Percentiles rank a stretch among this genome's conserved stretches.
Conservation (phyloP, 179 eudicot genomes). For the Silene noctiflora region DNA sequence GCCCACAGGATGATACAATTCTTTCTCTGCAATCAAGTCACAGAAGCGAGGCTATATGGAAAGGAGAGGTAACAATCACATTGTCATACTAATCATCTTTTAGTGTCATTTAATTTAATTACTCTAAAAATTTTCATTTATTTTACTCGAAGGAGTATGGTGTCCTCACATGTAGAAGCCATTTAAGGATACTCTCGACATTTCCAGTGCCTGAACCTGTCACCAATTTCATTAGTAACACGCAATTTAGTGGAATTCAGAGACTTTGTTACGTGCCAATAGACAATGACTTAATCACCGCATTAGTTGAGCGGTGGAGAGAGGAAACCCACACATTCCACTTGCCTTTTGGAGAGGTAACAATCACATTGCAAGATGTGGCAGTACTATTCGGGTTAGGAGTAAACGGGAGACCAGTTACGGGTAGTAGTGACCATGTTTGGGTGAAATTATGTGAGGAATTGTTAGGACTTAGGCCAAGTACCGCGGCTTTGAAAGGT, state of each 20-base stretch:
- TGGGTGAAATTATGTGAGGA: not conserved
- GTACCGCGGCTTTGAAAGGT: too few relatives aligned
- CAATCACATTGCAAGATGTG: constrained; percentile 3
- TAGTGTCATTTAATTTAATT: not conserved
- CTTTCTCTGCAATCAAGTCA: not conserved
- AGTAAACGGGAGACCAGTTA: not conserved
- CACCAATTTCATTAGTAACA: not conserved
- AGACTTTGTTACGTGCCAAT: not conserved
- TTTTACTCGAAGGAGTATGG: not conserved
- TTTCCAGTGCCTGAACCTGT: not conserved
- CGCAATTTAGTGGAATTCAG: not conserved
- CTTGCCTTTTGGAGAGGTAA: not conserved
- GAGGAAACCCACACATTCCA: constrained; percentile 9
- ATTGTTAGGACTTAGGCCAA: constrained; percentile 2
- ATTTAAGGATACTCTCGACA: not conserved
- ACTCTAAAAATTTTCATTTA: not conserved
- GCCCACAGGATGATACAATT: not conserved
- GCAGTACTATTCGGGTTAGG: not conserved
- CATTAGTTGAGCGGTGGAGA: constrained; percentile 11
- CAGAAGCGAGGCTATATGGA: not conserved
- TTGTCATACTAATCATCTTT: not conserved
- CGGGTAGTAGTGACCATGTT: not conserved
- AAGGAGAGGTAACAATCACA: not conserved
- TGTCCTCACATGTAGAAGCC: too few relatives aligned
- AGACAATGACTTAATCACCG: not conserved